A percentile compares a stretch with the other conserved stretches of the same genome.
Evolutionary conservation across 805 yeast species (phyloP).

Genomic region (Ogataea angusta): DNA sequence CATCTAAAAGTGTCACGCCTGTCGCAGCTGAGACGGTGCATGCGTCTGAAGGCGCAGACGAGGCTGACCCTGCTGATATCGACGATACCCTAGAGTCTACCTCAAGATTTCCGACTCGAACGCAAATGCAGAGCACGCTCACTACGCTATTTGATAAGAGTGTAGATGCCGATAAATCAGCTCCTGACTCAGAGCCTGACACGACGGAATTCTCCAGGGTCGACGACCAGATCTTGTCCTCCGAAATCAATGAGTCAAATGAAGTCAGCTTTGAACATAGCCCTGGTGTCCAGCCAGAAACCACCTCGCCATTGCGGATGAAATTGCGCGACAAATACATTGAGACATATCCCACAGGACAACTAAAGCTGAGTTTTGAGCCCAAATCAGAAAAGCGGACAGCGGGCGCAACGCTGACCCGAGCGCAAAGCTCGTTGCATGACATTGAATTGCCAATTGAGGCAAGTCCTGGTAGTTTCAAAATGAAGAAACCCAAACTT

Average conservation of each 20-base stretch:
- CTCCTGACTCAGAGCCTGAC: no score
- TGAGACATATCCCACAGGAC: not conserved
- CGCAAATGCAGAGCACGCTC: no score
- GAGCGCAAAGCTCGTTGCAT: slow-evolving; percentile 1
- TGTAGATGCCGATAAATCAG: no score
- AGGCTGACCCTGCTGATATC: no score
- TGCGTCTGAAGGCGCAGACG: no score
- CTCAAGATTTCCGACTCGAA: no score
- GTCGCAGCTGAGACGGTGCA: no score
- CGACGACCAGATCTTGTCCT: not conserved
- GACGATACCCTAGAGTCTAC: no score
- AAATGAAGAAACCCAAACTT: slow-evolving; percentile 1
- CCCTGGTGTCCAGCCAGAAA: no score
- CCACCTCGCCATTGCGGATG: not conserved
- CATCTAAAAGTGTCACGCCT: no score
- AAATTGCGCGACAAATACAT: not conserved
- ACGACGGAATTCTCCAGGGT: no score
- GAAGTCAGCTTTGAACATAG: not conserved
- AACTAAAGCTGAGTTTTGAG: not conserved
- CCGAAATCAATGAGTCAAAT: not conserved
- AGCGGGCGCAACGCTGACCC: not conserved
- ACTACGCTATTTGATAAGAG: no score
- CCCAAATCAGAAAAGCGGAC: not conserved
- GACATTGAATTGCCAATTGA: not conserved
- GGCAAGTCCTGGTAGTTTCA: not conserved